Evolutionary conservation across 352 stramenopile species (phyloP).

Genomic region (Ophiocytium majus): DNA sequence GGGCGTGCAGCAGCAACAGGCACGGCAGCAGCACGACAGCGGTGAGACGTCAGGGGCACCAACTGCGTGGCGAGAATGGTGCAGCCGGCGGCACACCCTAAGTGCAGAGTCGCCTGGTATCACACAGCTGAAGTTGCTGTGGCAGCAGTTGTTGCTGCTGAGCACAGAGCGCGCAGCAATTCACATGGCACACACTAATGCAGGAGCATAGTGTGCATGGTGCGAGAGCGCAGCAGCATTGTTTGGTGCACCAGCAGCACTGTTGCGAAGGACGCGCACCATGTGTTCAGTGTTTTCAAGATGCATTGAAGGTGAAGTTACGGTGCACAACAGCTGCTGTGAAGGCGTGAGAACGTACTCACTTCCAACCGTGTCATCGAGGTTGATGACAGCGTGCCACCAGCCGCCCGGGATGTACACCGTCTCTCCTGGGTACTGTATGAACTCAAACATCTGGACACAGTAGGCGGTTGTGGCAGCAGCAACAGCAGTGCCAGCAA

Average conservation of each 20-base stretch:
- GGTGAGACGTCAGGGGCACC: neutral
- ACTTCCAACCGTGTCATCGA: constrained; percentile 70
- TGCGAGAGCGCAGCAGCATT: neutral
- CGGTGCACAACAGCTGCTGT: neutral
- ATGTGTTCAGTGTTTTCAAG: neutral
- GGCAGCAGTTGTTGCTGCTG: neutral
- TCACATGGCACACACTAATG: neutral
- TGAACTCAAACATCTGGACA: constrained; percentile 73
- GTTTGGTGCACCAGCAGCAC: neutral
- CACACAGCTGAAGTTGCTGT: too few relatives aligned
- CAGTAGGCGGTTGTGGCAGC: too few relatives aligned
- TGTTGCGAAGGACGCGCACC: neutral
- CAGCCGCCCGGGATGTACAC: constrained; percentile 68
- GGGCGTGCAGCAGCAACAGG: too few relatives aligned
- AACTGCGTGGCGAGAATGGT: neutral
- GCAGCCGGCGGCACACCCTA: neutral
- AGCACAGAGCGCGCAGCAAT: neutral
- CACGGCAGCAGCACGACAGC: neutral
- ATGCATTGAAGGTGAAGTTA: neutral
- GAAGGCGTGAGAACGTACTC: neutral
- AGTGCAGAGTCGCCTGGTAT: neutral
- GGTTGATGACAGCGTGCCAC: constrained; percentile 72
- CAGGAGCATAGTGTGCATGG: neutral
- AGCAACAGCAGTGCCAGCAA: too few relatives aligned
- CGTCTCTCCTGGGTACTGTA: constrained; percentile 71